Evolutionary conservation across 495 filamentous ascomycete species (phyloP).

Genomic region (Tricharina praecox): DNA sequence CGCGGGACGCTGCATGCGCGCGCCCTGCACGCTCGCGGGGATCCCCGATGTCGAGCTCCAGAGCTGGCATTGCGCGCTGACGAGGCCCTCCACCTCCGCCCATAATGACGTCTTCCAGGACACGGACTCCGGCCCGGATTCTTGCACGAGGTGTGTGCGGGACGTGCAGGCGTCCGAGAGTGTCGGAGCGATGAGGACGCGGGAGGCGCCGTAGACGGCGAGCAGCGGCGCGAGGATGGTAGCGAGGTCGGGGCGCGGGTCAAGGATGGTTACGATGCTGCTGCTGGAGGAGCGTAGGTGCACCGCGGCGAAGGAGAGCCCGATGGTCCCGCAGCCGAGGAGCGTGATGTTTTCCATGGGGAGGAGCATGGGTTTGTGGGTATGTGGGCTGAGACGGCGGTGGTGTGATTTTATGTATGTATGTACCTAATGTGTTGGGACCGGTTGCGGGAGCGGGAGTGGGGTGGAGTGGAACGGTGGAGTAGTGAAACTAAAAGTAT

Average conservation of each 20-base stretch:
- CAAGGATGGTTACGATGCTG: slow-evolving; percentile 34
- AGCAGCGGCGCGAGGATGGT: slow-evolving; percentile 31
- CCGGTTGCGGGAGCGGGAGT: too few species aligned
- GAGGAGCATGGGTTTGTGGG: slow-evolving; percentile 1
- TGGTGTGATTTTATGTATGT: too few species aligned
- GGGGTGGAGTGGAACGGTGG: too few species aligned
- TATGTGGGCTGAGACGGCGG: too few species aligned
- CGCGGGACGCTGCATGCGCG: slow-evolving; percentile 29
- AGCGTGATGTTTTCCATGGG: slow-evolving; percentile 30
- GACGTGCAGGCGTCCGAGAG: slow-evolving; percentile 31
- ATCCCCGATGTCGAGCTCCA: slow-evolving; percentile 45
- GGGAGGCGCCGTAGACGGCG: slow-evolving; percentile 26
- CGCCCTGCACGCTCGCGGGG: slow-evolving; percentile 33
- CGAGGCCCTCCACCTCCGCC: slow-evolving; percentile 34
- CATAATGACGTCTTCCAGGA: slow-evolving; percentile 38
- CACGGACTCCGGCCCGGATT: slow-evolving; percentile 40
- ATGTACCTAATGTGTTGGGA: too few species aligned
- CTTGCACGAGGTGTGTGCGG: slow-evolving; percentile 38
- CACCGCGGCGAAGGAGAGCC: slow-evolving; percentile 42
- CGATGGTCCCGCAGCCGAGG: slow-evolving; percentile 43
- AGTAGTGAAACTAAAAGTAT: too few species aligned
- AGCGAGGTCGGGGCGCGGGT: slow-evolving; percentile 37
- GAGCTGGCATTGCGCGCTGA: slow-evolving; percentile 21
- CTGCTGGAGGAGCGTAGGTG: slow-evolving; percentile 33
- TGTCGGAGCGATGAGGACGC: slow-evolving; percentile 28